Conservation (phyloP, 2,329 filamentous ascomycete species). For the Ustilaginoidea virens region DNA sequence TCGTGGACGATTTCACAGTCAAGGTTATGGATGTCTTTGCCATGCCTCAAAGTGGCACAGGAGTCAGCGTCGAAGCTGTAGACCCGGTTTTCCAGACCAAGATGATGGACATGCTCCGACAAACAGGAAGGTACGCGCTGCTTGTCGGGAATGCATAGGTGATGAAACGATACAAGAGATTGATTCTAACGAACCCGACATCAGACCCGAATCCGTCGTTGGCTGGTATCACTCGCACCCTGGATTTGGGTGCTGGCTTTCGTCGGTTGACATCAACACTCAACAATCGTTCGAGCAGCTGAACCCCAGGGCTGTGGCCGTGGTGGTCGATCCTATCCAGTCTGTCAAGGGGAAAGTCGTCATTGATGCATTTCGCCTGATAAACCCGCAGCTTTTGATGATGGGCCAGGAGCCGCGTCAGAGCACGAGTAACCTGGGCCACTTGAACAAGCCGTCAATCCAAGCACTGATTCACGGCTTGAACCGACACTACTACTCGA, state of each 20-base stretch:
- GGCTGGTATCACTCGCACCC: slow-evolving; percentile 99
- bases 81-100: slow-evolving; percentile 98
- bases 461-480: slow-evolving; percentile 96
- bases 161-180: too few species aligned
- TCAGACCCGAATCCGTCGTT: slow-evolving; percentile 86
- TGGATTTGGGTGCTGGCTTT: slow-evolving; percentile 98
- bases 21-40: slow-evolving; percentile 97
- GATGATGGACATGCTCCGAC: slow-evolving; percentile 99
- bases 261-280: slow-evolving; percentile 97
- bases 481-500: slow-evolving; percentile 98
- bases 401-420: slow-evolving; percentile 95
- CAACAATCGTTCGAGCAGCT: slow-evolving; percentile 99
- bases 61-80: slow-evolving; percentile 94
- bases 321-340: slow-evolving; percentile 96
- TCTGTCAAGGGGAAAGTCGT: slow-evolving; percentile 99
- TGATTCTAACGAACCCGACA: slow-evolving; percentile 5
- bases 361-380: slow-evolving; percentile 96
- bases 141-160: slow-evolving; percentile 5
- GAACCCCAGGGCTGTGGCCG: slow-evolving; percentile 88
- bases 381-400: slow-evolving; percentile 95
- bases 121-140: slow-evolving; percentile 70
- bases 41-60: slow-evolving; percentile 97
- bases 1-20: slow-evolving; percentile 97
- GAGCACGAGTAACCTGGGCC: slow-evolving; percentile 92
- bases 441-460: slow-evolving; percentile 98